Evolutionary conservation across 2,329 filamentous ascomycete genomes (phyloP).

Genomic region (Alternaria brassicicola): DNA sequence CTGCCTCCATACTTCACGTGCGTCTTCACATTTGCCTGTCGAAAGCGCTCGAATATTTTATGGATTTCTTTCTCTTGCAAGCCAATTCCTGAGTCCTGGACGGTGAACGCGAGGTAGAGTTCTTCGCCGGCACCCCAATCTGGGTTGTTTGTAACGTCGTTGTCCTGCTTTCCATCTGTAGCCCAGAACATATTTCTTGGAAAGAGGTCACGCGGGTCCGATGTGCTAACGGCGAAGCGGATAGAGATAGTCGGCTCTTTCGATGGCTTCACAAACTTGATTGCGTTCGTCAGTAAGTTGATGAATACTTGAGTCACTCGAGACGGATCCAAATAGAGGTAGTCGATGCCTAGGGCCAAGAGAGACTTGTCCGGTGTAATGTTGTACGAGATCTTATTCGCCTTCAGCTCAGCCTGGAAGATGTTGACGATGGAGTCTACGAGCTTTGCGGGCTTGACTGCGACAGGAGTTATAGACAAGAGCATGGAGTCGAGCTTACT

Average conservation of each 20-base stretch:
- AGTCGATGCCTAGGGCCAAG: constrained; percentile 43
- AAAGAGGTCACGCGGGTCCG: constrained; percentile 35
- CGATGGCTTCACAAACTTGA: constrained; percentile 51
- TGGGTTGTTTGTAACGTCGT: constrained; percentile 30
- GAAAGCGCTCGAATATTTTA: constrained; percentile 47
- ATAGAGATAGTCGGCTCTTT: constrained; percentile 47
- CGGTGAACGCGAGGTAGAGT: constrained; percentile 48
- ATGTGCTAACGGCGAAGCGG: constrained; percentile 42
- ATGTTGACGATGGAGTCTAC: constrained; percentile 47
- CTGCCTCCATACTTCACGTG: constrained; percentile 53
- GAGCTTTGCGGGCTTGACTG: constrained; percentile 46
- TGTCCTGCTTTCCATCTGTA: constrained; percentile 27
- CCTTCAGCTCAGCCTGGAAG: constrained; percentile 48
- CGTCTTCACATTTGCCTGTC: constrained; percentile 45
- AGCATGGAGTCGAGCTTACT: constrained; percentile 55
- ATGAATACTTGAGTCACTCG: constrained; percentile 73
- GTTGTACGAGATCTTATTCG: constrained; percentile 38
- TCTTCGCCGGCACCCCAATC: constrained; percentile 49
- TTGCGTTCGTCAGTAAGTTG: constrained; percentile 69
- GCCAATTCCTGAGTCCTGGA: constrained; percentile 52
- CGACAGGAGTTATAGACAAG: constrained; percentile 51
- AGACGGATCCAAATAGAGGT: constrained; percentile 52
- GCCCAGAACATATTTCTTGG: constrained; percentile 41
- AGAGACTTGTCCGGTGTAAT: constrained; percentile 49
- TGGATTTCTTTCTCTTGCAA: constrained; percentile 49